Conservation (phyloP, 148 eudicot species). For the Rhododendron simsii region DNA sequence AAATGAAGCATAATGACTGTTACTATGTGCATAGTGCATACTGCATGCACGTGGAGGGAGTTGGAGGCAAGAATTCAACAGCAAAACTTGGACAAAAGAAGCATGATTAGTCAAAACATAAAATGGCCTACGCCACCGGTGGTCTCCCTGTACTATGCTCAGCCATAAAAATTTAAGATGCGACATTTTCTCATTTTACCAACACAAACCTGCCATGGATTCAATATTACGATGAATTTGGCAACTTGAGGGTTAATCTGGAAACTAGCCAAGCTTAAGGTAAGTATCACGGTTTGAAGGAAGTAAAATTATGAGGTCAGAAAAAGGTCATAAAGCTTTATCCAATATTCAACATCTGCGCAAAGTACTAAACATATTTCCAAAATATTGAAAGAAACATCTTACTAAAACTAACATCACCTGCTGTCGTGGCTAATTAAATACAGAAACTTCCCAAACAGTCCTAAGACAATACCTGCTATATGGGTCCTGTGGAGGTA, state of each 20-base stretch:
- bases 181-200: neutral
- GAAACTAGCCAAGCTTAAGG: neutral
- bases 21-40: neutral
- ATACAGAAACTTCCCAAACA: neutral
- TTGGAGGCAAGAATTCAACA: neutral
- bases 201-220: neutral
- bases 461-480: neutral
- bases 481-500: slow-evolving; percentile 5
- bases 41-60: neutral
- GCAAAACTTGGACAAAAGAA: neutral
- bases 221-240: neutral
- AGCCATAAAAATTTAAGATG: neutral
- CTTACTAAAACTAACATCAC: neutral
- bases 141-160: neutral
- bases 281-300: neutral
- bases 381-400: neutral
- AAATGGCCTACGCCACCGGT: neutral
- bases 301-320: neutral
- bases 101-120: neutral
- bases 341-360: neutral
- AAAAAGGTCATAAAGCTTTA: neutral
- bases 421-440: neutral
- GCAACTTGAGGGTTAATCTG: neutral
- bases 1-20: neutral
- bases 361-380: neutral